Evolutionary conservation across 371 early-diverging fungal species (phyloP), one percentile per base, ranked within the genome.

Genomic region (Zychaea mexicana): DNA sequence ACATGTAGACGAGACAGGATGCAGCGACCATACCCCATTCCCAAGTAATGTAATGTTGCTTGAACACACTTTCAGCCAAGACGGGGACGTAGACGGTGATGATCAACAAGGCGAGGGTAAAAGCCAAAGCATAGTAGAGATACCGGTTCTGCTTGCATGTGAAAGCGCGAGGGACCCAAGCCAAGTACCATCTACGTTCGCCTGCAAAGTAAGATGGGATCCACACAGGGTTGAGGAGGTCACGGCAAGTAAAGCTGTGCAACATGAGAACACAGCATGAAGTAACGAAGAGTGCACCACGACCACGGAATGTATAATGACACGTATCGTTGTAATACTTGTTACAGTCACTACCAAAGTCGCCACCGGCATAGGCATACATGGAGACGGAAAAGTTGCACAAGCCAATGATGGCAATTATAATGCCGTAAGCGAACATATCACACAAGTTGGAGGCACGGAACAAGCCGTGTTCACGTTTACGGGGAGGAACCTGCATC

Each of bases 401-500:
- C 13, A 93, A 79, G 13, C 90, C 80, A 54, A 96, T 79, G 9
- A 74, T 63, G 31, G 88, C 90, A 67, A 90, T 85, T 38, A 87
- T 63, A 52, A 90, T 28, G 38, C 94, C 96, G 66, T 94, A 94
- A 57, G 86, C 80, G 21, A 89, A 56, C 53, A 94, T 88, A 73
- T 92, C 94, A 36, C 76, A 55, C 27, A 90, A 62, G 19, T 91
- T 86, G 57, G 90, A 86, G 42, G 66, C 69, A 22, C 84, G 76
- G 65, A 92, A 93, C 15, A 93, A 72, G 1, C 92, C 92, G 55
- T 88, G 78, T 19, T 81, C 79, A 21, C 77, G 62, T 8, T 79
- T 69, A 26, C 96, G 91, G 24, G 98, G 98, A 13, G 89, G 90
- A 30, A 88, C 85, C 31, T 84, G 72, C 94, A 98, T 95, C 60